Conservation (phyloP, 257 asterid species). For the Scutellaria galericulata region DNA sequence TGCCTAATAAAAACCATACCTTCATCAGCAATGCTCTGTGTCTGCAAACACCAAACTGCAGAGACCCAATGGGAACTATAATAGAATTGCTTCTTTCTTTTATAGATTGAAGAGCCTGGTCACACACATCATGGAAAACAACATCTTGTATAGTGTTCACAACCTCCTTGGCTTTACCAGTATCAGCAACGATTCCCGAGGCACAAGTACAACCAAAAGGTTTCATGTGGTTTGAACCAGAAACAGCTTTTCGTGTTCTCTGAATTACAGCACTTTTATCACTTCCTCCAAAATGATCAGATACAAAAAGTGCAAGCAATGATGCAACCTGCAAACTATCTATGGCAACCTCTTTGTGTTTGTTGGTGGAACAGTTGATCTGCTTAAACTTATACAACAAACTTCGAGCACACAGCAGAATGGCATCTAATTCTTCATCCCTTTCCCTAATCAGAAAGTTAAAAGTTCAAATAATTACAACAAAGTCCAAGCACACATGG, state of each 20-base stretch:
- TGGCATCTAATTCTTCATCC: conserved; percentile 86
- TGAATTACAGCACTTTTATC: conserved; percentile 66
- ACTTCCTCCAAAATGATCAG: conserved; percentile 98
- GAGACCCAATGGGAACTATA: conserved; percentile 85
- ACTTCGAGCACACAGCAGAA: conserved; percentile 69
- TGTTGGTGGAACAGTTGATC: conserved; percentile 48
- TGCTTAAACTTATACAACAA: conserved; percentile 62
- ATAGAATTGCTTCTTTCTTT: conserved; percentile 67
- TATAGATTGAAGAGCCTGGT: conserved; percentile 65
- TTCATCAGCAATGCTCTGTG: conserved; percentile 97
- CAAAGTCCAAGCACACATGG: conserved; percentile 72
- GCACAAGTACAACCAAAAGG: conserved; percentile 94
- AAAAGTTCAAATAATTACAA: conserved; percentile 24
- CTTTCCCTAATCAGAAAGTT: conserved; percentile 60
- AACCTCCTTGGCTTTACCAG: conserved; percentile 40
- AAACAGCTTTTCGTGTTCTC: conserved; percentile 74
- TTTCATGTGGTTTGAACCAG: conserved; percentile 67
- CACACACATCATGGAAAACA: conserved; percentile 69
- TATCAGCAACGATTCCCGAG: conserved; percentile 53
- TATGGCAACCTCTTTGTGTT: conserved; percentile 42
- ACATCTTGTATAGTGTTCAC: conserved; percentile 50
- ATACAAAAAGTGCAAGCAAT: conserved; percentile 89
- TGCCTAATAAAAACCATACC: conserved; percentile 44
- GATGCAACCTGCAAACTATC: conserved; percentile 75
- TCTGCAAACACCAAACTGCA: conserved; percentile 93